Percentiles rank a stretch among this genome's conserved stretches.
phyloP scores from a whole-genome alignment of 768 basidiomycete species.

The Mrakia hoshinonis region DNA sequence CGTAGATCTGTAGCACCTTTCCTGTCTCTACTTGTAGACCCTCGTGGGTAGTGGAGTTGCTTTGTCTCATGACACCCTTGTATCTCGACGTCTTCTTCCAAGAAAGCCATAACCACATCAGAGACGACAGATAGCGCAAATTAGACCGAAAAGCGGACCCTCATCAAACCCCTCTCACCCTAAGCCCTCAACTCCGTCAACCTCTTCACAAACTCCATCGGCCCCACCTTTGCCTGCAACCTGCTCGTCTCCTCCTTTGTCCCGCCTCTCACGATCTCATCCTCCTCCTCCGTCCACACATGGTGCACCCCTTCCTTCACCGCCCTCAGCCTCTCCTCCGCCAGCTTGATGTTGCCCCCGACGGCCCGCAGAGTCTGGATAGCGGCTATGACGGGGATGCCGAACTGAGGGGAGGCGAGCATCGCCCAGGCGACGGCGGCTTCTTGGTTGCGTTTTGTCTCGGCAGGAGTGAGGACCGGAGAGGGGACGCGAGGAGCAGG shows the following conservation, averaged over 20 bases:
- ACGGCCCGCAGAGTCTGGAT: not conserved
- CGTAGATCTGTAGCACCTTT: too few species aligned
- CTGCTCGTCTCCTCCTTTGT: not conserved
- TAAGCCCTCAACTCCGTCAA: not conserved
- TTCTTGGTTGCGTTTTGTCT: constrained; percentile 3
- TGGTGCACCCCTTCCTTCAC: not conserved
- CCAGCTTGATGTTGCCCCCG: not conserved
- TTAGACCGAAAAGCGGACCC: too few species aligned
- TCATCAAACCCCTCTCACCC: not conserved
- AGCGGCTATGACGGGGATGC: not conserved
- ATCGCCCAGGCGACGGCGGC: not conserved
- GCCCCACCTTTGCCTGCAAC: not conserved
- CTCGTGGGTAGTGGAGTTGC: too few species aligned
- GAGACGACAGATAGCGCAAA: too few species aligned
- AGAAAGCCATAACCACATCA: too few species aligned
- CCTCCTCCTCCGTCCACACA: constrained; percentile 11
- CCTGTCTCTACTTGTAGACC: too few species aligned
- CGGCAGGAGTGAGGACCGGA: not conserved
- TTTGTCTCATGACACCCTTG: too few species aligned
- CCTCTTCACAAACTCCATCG: constrained; percentile 1
- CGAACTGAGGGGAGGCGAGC: not conserved
- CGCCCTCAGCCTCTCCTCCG: not conserved
- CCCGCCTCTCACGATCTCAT: not conserved
- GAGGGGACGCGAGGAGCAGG: not conserved
- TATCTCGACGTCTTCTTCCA: too few species aligned